Evolutionary conservation across 805 yeast species (phyloP).

Genomic region (Helenozyma baotianmanensis): DNA sequence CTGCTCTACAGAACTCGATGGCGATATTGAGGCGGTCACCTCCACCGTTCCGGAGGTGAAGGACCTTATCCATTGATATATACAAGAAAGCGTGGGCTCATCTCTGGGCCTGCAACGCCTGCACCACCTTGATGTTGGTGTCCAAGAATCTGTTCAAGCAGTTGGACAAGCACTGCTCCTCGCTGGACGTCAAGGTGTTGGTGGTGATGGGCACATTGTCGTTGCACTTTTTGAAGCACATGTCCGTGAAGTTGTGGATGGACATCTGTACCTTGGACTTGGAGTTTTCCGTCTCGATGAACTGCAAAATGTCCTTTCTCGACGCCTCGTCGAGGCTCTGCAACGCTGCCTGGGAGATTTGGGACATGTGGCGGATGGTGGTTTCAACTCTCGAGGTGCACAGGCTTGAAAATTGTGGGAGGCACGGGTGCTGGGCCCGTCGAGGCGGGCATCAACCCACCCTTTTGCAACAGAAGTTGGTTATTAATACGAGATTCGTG

Average conservation of each 20-base stretch:
- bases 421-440: too few species aligned
- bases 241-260: conserved; percentile 82
- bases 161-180: conserved; percentile 69
- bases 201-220: conserved; percentile 38
- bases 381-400: not conserved
- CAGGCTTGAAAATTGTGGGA: not conserved
- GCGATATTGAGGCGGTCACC: conserved; percentile 3
- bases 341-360: conserved; percentile 31
- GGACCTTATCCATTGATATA: conserved; percentile 2
- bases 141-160: conserved; percentile 86
- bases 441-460: too few species aligned
- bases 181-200: conserved; percentile 49
- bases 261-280: conserved; percentile 84
- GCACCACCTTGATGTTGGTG: conserved; percentile 80
- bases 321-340: conserved; percentile 57
- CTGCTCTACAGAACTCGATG: conserved; percentile 1
- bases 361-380: conserved; percentile 31
- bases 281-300: conserved; percentile 78
- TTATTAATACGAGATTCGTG: too few species aligned
- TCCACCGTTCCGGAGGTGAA: conserved; percentile 6
- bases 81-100: conserved; percentile 9
- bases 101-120: conserved; percentile 39
- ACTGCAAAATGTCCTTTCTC: conserved; percentile 67
- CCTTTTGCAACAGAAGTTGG: too few species aligned
- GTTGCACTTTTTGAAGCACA: conserved; percentile 87